Evolutionary conservation across 2,329 filamentous ascomycete species (phyloP), one percentile per base, ranked within the genome.

Genomic region (Amauroascus verrucosus): DNA sequence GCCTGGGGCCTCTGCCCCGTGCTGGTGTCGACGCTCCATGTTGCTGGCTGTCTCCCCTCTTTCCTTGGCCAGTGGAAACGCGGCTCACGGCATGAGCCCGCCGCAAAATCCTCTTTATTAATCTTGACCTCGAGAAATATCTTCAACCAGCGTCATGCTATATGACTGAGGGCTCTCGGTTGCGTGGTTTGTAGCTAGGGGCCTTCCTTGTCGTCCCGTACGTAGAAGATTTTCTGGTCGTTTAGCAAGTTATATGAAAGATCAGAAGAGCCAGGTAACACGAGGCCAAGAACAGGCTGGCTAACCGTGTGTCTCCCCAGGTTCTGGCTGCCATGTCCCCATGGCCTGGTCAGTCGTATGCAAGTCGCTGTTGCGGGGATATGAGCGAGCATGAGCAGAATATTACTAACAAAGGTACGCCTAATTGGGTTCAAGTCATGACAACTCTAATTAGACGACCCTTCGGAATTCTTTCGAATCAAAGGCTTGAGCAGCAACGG

Each of bases 301-400:
- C 28, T 33, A 8, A 16, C 45, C 3, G 11, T 40, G 13, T 13
- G 20, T 47, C 20, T 20, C 6, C n/a, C 24, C 24, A 16, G 6
- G 6, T 33, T 20, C n/a, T 47, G 26, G 26, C 28, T 33, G 14
- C 6, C 26, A 20, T n/a, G n/a, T n/a, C n/a, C n/a, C n/a, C n/a
- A n/a, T n/a, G n/a, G n/a, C n/a, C n/a, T n/a, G n/a, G n/a, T n/a
- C n/a, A n/a, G n/a, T n/a, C n/a, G n/a, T n/a, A n/a, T n/a, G n/a
- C n/a, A n/a, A n/a, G n/a, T 38, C 5, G 35, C 32, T 30, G 6
- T 9, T 38, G 47, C 50, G 51, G 50, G 55, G 16, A 56, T 64
- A 33, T 81, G 80, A 78, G 61, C 65, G 44, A 80, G 79, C 77
- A 69, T 72, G 56, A 93, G 93, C 76, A 51, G 13, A 48, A 53